Base-by-base conservation (phyloP, 495 filamentous ascomycete genomes). In the Neurospora sp. region DNA sequence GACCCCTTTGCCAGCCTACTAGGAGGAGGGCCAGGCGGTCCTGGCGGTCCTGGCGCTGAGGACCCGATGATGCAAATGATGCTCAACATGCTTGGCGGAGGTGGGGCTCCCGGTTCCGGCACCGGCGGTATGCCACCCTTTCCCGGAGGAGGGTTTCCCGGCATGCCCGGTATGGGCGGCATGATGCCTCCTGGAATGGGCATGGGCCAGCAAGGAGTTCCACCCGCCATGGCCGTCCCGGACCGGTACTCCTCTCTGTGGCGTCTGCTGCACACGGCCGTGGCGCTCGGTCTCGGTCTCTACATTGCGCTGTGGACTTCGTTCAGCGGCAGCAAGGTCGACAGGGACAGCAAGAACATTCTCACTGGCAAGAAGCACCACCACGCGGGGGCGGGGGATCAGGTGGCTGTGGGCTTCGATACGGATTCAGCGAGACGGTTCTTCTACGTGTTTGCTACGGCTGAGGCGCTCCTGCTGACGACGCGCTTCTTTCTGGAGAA, bases 201-300 rank as follows among this genome's bases (percentile, higher is more conserved):
- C 39, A 72, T 15, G 74, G 28, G 54, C 13, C 24, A 31, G 24
- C 54, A 34, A 62, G 48, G 21, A 59, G 54, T 62, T 28, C 69
- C 40, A 10, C 66, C 21, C 15, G 5, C 72, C 78, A 76, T 48
- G 36, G 76, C 75, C 39, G 74, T 81, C 73, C 82, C 83, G 76
- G 85, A 85, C 80, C 86, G 82, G 71, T 81, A 80, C 11, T 77
- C 82, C 2, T 86, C 89, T 72, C 72, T 93, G 1, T 97, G 93
- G 93, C 90, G 92, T 71, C 84, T 93, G 17, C 78, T 96, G 19
- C 94, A 97, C 81, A 88, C 89, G 3, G 45, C 93, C 0, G 92
- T 94, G 80, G 89, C 93, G 0, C 78, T 96, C 15, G 81, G 83
- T 1, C 83, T 97, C 5, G 92, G 90, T 0, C 75, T 92, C 13